phyloP scores from a whole-genome alignment of 768 basidiomycete genomes.

The Kwoniella dejecticola region DNA sequence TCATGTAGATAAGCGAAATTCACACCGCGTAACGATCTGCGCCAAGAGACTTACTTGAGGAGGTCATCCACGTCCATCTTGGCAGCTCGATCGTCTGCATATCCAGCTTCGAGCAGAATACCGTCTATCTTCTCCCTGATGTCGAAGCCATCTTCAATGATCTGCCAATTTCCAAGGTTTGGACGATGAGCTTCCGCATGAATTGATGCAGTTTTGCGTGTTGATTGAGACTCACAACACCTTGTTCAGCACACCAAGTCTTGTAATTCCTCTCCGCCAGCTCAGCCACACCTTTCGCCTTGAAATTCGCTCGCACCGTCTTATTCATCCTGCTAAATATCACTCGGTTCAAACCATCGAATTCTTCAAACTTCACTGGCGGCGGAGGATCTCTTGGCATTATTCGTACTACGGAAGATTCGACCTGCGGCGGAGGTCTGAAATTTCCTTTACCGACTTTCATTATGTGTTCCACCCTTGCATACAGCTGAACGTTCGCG shows the following conservation, averaged over 20 bases:
- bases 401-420: constrained; percentile 86
- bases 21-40: too few relatives aligned
- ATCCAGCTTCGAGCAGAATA: constrained; percentile 70
- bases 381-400: constrained; percentile 93
- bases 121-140: constrained; percentile 72
- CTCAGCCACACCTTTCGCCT: constrained; percentile 86
- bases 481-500: constrained; percentile 96
- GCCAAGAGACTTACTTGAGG: constrained; percentile 71
- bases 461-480: constrained; percentile 94
- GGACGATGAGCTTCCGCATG: neutral
- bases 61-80: constrained; percentile 95
- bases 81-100: constrained; percentile 75
- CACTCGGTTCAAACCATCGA: constrained; percentile 90
- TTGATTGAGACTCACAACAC: constrained; percentile 51
- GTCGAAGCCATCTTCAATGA: constrained; percentile 68
- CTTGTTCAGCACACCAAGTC: constrained; percentile 83
- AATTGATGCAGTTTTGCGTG: neutral
- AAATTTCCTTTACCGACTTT: constrained; percentile 97
- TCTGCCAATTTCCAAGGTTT: constrained; percentile 57
- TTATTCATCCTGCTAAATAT: constrained; percentile 89
- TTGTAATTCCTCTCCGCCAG: constrained; percentile 92
- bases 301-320: constrained; percentile 80
- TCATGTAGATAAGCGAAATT: too few relatives aligned
- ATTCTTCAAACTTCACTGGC: constrained; percentile 93
- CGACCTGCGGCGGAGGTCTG: constrained; percentile 91